Conservation (phyloP, 768 basidiomycete genomes). For the Naganishia onofrii region DNA sequence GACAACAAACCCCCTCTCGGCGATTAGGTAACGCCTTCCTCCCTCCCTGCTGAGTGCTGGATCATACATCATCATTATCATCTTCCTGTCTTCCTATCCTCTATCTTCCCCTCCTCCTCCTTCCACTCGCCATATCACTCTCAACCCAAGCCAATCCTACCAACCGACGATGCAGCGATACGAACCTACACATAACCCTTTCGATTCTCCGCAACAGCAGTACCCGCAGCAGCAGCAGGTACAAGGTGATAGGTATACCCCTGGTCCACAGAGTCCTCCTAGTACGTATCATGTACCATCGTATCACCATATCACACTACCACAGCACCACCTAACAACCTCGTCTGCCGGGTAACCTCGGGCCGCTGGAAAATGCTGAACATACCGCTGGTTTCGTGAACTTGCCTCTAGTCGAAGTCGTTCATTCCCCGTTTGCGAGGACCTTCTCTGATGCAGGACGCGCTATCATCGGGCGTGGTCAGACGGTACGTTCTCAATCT, state of each 20-base stretch:
- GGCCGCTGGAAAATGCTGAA: no score
- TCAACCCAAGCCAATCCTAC: no score
- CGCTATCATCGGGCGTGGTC: conserved; percentile 44
- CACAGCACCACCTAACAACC: no score
- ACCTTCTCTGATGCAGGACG: conserved; percentile 49
- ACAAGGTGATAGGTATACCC: conserved; percentile 33
- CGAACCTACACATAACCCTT: conserved; percentile 2
- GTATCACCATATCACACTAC: no score
- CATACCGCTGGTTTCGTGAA: no score
- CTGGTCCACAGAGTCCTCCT: conserved; percentile 41
- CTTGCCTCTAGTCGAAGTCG: conserved; percentile 48
- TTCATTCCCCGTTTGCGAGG: conserved; percentile 51
- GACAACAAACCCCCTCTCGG: background rate
- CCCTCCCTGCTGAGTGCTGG: no score
- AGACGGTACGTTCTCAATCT: conserved; percentile 45
- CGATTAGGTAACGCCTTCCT: background rate
- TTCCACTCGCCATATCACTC: no score
- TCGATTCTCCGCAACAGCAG: background rate
- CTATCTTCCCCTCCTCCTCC: background rate
- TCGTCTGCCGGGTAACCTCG: no score
- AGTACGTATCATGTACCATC: no score
- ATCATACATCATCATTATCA: background rate
- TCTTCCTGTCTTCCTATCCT: background rate
- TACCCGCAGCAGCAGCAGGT: background rate
- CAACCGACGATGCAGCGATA: conserved; percentile 15